Evolutionary conservation across 805 yeast genomes (phyloP).

Genomic region (Suhomyces faveliae): DNA sequence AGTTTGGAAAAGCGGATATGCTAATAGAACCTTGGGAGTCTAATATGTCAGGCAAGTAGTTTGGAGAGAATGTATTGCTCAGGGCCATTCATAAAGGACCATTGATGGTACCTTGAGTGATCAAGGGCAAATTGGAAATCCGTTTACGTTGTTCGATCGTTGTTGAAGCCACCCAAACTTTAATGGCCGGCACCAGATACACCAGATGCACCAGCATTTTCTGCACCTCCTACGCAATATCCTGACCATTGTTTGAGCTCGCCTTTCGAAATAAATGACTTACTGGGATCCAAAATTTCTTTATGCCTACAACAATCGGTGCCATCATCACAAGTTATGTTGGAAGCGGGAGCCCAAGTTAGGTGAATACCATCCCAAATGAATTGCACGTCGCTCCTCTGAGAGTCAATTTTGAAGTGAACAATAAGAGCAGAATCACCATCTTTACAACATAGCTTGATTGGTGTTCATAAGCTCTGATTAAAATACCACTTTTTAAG

Average conservation of each 20-base stretch:
- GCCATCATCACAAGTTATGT: background rate
- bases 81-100: background rate
- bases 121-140: background rate
- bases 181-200: background rate
- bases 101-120: background rate
- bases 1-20: background rate
- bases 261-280: background rate
- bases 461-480: background rate
- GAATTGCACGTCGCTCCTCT: background rate
- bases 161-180: background rate
- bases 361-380: background rate
- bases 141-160: background rate
- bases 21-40: background rate
- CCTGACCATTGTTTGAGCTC: background rate
- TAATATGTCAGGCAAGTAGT: background rate
- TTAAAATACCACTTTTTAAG: too few relatives aligned
- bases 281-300: background rate
- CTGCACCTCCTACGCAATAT: background rate
- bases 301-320: too few relatives aligned
- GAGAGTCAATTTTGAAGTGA: background rate
- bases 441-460: background rate
- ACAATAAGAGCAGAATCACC: background rate
- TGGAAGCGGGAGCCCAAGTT: background rate
- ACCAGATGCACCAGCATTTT: background rate
- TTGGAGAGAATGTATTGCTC: background rate